Evolutionary conservation across 2,329 filamentous ascomycete genomes (phyloP), one percentile per base, ranked within the genome.

Genomic region (Diaporthe citriasiana): DNA sequence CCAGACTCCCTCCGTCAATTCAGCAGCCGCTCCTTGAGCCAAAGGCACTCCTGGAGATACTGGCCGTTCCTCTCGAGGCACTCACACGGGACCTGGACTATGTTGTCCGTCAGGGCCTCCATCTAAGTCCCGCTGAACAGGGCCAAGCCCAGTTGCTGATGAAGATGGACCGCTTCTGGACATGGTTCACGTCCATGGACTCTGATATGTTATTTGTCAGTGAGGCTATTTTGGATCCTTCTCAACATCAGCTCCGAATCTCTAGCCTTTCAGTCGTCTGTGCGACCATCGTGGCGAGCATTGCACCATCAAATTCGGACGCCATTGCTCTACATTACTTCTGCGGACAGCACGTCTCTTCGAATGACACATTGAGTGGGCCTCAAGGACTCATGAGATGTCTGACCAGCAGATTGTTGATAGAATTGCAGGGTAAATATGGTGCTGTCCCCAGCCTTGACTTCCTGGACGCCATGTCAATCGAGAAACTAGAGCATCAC

Each of bases 191-290:
- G 12, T 40, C 38, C 38, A 45, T 1, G 1, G n/a, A 45, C 4
- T 63, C 57, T 45, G 42, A 65, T 15, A n/a, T 65, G 42, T 17
- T 65, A 22, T 50, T 63, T 13, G 45, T 19, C 10, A 19, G 50
- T 10, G 45, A 45, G 7, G n/a, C 30, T 51, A 19, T 51, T 7
- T 38, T 35, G n/a, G 60, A 38, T 10, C 13, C 30, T 51, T 66
- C 27, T 13, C 30, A 66, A 25, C 4, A 51, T 33, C 19, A 25
- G 12, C 10, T 51, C 42, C 27, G 60, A 13, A 66, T 51, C 1
- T 66, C 42, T 27, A 66, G 60, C 27, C 15, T 50, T n/a, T 66
- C 42, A 13, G 60, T 35, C 60, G 42, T 66, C 13, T 51, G 27
- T 66, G 45, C 60, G n/a, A 66, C 19, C 19, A 51, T 51, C 22